A percentile compares a stretch with the other conserved stretches of the same genome.
phyloP scores from a whole-genome alignment of 371 early-diverging fungal species.

The Modicella reniformis region DNA sequence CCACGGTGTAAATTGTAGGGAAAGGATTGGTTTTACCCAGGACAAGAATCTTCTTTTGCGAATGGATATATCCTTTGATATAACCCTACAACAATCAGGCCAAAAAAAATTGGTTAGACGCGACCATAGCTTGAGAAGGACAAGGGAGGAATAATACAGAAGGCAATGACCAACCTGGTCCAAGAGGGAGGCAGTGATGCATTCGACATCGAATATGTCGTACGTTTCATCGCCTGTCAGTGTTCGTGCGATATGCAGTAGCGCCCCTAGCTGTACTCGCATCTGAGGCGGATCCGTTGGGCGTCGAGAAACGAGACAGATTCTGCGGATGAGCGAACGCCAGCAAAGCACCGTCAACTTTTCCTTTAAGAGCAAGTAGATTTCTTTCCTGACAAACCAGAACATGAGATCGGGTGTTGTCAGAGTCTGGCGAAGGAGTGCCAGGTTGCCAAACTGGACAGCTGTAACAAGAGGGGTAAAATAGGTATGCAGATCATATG shows the following conservation, averaged over 20 bases:
- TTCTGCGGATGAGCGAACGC: slow-evolving; percentile 41
- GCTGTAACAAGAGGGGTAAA: slow-evolving; percentile 28
- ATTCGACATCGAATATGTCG: slow-evolving; percentile 43
- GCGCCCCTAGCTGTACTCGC: slow-evolving; percentile 24
- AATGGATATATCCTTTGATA: slow-evolving; percentile 49
- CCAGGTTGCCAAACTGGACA: slow-evolving; percentile 29
- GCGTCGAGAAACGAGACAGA: slow-evolving; percentile 10
- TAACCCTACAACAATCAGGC: slow-evolving; percentile 30
- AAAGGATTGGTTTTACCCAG: slow-evolving; percentile 46
- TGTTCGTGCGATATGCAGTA: slow-evolving; percentile 19
- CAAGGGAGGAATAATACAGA: no score
- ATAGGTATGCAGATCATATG: slow-evolving; percentile 50
- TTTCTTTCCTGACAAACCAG: slow-evolving; percentile 44
- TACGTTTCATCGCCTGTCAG: slow-evolving; percentile 22
- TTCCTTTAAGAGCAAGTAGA: slow-evolving; percentile 43
- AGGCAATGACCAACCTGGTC: slow-evolving; percentile 34
- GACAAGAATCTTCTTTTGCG: slow-evolving; percentile 40
- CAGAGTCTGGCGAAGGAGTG: slow-evolving; percentile 13
- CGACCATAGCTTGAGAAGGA: no score
- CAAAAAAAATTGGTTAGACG: not conserved
- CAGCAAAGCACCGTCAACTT: slow-evolving; percentile 42
- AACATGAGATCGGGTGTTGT: not conserved
- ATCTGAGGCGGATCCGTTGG: slow-evolving; percentile 20
- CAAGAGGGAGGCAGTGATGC: slow-evolving; percentile 37
- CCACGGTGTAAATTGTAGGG: slow-evolving; percentile 25